Evolutionary conservation across 208 protist species (phyloP), one percentile per base, ranked within the genome.

Genomic region (Trypanosomatidae sp.): DNA sequence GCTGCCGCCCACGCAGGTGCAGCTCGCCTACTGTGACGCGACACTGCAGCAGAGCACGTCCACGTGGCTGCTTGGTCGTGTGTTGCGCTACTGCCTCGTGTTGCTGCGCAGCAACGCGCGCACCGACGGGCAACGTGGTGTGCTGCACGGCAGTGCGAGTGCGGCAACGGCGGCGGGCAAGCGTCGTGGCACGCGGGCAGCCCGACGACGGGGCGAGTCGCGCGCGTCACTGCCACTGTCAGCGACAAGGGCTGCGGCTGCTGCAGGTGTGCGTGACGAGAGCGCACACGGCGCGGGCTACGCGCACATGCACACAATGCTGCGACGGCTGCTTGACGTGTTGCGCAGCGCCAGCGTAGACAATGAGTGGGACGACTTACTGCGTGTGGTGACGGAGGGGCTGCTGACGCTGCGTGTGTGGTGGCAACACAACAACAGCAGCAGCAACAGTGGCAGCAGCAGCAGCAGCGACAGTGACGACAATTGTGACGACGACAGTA

Each of bases 291-390:
- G 65, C 37, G 27, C 51, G 10, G 22, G 48, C 6, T 23, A 45
- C 11, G 43, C 49, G 42, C 33, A 59, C 16, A 55, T 66, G 16
- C 30, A 26, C 2, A 10, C n/a, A 2, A 20, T 90, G 23, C 27
- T 86, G 2, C 53, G 53, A 13, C 52, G 48, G 13, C 62, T 73
- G 24, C 48, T 88, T 3, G 20, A 30, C 1, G 47, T 49, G 0
- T 54, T 87, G 2, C 51, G 30, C 19, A 25, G 54, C 8, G 49
- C 75, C 30, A 66, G 81, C 39, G 66, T 88, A 41, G 80, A 88
- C 47, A 61, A 67, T 20, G 78, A 85, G 19, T 92, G 83, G 83
- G 71, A 88, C 41, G 74, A 86, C 5, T 57, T 88, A 0, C 61
- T 92, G 30, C 65, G 75, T 16, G 65, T 60, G 19, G 38, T 84